Evolutionary conservation across 106 monocot genomes (phyloP).

Genomic region (Phalaenopsis aphrodite): DNA sequence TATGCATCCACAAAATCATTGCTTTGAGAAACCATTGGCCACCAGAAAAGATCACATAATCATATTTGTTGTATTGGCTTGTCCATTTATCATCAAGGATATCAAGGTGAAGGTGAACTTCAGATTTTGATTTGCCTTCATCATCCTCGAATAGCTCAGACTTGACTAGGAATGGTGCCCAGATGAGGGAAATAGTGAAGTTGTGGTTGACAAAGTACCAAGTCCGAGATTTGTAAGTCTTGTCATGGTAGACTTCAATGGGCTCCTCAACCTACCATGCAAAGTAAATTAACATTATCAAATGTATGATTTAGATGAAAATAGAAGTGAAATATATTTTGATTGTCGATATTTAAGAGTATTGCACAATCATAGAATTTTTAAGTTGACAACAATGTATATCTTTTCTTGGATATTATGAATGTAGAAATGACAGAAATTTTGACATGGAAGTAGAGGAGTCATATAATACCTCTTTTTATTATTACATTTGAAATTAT

Average conservation of each 20-base stretch:
- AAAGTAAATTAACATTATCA: neutral
- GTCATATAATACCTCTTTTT: no score
- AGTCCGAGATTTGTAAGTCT: constrained; percentile 15
- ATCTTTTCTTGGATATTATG: no score
- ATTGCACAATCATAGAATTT: no score
- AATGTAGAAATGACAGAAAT: no score
- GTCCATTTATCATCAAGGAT: constrained; percentile 27
- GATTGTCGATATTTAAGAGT: no score
- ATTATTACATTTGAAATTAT: no score
- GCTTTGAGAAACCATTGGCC: constrained; percentile 41
- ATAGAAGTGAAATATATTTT: no score
- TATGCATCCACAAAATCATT: constrained; percentile 19
- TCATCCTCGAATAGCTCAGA: constrained; percentile 11
- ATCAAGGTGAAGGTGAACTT: constrained; percentile 30
- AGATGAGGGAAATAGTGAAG: constrained; percentile 29
- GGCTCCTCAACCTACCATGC: constrained; percentile 20
- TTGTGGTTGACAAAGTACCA: constrained; percentile 25
- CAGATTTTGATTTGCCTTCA: neutral
- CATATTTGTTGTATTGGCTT: constrained; percentile 5
- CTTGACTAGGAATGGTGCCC: constrained; percentile 45
- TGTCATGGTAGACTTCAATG: constrained; percentile 23
- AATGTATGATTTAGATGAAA: neutral
- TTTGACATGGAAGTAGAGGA: no score
- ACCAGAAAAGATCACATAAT: constrained; percentile 29
- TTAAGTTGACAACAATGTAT: no score